Base-by-base conservation (phyloP, 148 eudicot species). In the Nepenthes mirabilis region DNA sequence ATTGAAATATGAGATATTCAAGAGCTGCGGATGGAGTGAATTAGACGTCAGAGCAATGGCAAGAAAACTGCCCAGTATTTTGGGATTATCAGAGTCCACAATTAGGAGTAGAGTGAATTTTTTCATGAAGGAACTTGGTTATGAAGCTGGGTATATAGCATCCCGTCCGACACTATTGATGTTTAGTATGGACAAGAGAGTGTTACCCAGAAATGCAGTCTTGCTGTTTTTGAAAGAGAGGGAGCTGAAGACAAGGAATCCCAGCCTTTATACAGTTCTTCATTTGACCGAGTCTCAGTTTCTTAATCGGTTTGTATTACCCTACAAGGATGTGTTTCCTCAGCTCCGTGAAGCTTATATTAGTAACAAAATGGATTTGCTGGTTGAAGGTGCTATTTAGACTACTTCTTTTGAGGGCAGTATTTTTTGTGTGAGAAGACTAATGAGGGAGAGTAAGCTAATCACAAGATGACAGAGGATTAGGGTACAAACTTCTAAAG, bases 21-120 rank as follows among this genome's bases (percentile, higher is more conserved):
- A 47, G 64, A 67, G 70, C 35, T 67, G 48, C 36, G 70, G 70
- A 10, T 58, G 56, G 70, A 48, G n/a, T 50, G 63, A 59, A 58
- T 49, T 43, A 36, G 57, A 58, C 35, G 37, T 67, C n/a, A 8
- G 1, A 2, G 37, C 47, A 5, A 2, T 67, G 56, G 57, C 12
- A 0, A 67, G 40, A 48, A 2, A 52, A 9, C 34, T 12, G 11
- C 70, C 70, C 14, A 6, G 7, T 2, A 14, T 14, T 51, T 35
- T 67, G 11, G 47, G 34, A 11, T 8, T 48, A 6, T 50, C 63
- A 2, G 70, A 58, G 43, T 47, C 33, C 13, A 67, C 37, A 54
- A 34, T 67, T 5, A 58, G 63, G 2, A 67, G 37, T 45, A 14
- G 34, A 9, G 58, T 58, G 64, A 52, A 52, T 32, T 67, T 58